Evolutionary conservation across 2,329 filamentous ascomycete genomes (phyloP).

Genomic region (Beauveria sp.): DNA sequence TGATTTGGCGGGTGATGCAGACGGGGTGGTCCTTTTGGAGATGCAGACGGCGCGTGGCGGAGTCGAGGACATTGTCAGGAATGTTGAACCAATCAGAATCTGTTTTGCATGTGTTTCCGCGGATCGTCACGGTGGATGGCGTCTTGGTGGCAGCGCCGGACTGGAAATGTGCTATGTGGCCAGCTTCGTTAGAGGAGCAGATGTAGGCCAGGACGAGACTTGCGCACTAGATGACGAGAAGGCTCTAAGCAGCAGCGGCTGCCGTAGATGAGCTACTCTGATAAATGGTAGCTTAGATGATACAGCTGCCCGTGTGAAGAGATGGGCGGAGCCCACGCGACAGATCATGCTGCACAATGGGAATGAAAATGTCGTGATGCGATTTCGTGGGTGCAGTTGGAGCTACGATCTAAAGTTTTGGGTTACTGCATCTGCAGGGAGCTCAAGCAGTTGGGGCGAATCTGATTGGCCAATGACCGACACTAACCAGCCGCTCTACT

Average conservation of each 20-base stretch:
- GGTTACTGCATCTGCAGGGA: not conserved
- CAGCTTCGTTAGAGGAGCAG: not conserved
- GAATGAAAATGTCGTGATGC: not conserved
- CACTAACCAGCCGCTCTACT: not conserved
- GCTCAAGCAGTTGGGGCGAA: not conserved
- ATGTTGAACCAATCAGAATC: conserved; percentile 81
- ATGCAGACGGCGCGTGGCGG: conserved; percentile 74
- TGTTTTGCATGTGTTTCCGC: conserved; percentile 54
- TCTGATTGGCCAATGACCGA: conserved; percentile 1
- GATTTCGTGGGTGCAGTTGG: not conserved
- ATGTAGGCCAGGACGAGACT: not conserved
- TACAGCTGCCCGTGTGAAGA: not conserved
- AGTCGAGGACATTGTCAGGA: conserved; percentile 63
- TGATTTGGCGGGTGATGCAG: conserved; percentile 81
- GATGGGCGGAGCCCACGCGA: conserved; percentile 2
- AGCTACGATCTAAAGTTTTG: not conserved
- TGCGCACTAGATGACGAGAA: conserved; percentile 2
- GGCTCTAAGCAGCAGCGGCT: not conserved
- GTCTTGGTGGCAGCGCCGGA: conserved; percentile 12
- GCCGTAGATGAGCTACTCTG: not conserved
- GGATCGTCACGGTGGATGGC: conserved; percentile 40
- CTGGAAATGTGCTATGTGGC: not conserved
- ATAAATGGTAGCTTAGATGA: not conserved
- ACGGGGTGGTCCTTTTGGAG: conserved; percentile 86
- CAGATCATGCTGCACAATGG: conserved; percentile 6